Conservation (phyloP, 2,329 filamentous ascomycete species). For the Ceratocystis ficicola region DNA sequence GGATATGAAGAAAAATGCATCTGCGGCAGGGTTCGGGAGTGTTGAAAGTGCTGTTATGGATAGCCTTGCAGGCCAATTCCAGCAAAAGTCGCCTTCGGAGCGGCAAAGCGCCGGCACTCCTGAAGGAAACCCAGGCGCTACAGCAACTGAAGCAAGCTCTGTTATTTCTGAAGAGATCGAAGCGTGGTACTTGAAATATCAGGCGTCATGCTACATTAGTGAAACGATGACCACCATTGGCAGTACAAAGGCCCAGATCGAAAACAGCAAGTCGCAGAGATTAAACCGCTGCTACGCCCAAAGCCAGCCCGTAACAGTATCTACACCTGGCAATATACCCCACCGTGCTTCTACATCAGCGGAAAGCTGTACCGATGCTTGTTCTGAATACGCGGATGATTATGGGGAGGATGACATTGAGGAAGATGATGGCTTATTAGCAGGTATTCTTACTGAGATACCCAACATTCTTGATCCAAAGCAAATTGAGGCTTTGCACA, state of each 20-base stretch:
- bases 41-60: conserved; percentile 33
- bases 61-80: conserved; percentile 39
- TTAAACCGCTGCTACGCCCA: conserved; percentile 18
- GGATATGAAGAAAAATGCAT: conserved; percentile 40
- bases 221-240: conserved; percentile 45
- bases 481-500: conserved; percentile 89
- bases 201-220: conserved; percentile 11
- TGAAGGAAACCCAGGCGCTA: conserved; percentile 24
- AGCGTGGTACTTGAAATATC: conserved; percentile 41
- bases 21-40: conserved; percentile 30
- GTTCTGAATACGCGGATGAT: conserved; percentile 26
- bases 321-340: not conserved
- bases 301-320: conserved; percentile 12
- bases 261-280: conserved; percentile 40
- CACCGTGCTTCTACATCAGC: conserved; percentile 7
- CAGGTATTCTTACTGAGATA: conserved; percentile 81
- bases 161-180: conserved; percentile 51
- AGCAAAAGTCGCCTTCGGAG: conserved; percentile 45
- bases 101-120: conserved; percentile 19
- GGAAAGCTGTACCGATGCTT: conserved; percentile 20
- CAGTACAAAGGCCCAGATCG: conserved; percentile 47
- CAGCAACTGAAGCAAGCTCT: not conserved
- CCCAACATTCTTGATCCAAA: conserved; percentile 88
- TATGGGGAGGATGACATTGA: conserved; percentile 54
- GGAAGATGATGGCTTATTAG: conserved; percentile 60